Evolutionary conservation across 352 stramenopile genomes (phyloP), one percentile per base, ranked within the genome.

Genomic region (Pelagophyceae sp.): DNA sequence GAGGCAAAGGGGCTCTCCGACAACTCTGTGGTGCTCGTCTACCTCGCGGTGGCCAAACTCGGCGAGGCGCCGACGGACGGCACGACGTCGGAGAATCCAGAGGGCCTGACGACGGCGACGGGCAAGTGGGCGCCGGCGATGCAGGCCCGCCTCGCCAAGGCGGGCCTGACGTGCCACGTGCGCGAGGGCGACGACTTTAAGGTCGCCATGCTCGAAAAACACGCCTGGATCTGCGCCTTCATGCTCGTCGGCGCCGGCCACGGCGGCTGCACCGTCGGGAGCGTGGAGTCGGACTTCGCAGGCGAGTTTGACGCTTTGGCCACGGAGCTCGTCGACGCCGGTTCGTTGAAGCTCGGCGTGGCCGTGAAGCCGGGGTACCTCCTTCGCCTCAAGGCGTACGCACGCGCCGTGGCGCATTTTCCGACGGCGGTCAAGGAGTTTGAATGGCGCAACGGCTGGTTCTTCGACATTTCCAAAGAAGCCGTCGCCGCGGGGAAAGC

Each of bases 211-310:
- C 92, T 91, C 76, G 89, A 94, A 78, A 94, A 94, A 79, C 80
- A 90, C n/a, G 90, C 92, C 63, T 94, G 87, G 87, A 93, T 94
- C 64, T 88, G 84, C 38, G 86, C 87, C 0, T 92, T 90, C 80
- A 94, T 92, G 87, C 72, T 93, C 11, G 85, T 91, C 25, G 89
- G 89, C 17, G 83, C 83, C 25, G 83, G 80, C 27, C 87, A 90
- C 67, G 84, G 83, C 63, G 87, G 86, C 71, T 82, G 75, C 51
- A 89, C 81, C n/a, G 87, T 94, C 15, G 89, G 88, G 37, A 78
- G 89, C 63, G 88, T 89, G 17, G 84, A 88, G 72, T 61, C 58
- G 3, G 74, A 75, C 15, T 65, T 85, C 74, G 45, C 37, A 0
- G 69, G 58, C 20, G 81, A 92, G 60, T 80, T 93, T 54, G 72